Base-by-base conservation (phyloP, 75 land plant species). In the Picea sitchensis region DNA sequence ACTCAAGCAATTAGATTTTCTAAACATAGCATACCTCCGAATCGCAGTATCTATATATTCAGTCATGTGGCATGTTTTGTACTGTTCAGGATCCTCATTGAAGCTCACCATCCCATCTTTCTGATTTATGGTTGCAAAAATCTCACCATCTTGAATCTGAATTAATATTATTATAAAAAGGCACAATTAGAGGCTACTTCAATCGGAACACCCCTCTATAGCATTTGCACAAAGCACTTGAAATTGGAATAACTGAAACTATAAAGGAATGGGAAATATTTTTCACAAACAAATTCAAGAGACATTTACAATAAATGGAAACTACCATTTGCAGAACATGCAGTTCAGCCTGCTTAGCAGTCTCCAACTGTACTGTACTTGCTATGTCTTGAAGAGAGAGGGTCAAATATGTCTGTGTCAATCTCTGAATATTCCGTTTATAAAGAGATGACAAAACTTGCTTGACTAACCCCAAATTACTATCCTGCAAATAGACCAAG, bases 71-170 rank as follows among this genome's bases (percentile, higher is more conserved):
- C 95, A 84, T 30, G 98, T 89, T 77, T 98, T 98, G 65, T 98
- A 98, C 79, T 95, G 95, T 85, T 98, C 99, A 68, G 93, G 96
- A 87, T 98, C 99, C 84, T 98, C 99, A 23, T 90, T 89, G 77
- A 98, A 98, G 77, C 96, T 90, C 58, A 98, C 99, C 99, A 98
- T 98, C 71, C 99, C 99, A 91, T 98, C 99, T 81, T 98, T 98
- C 78, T 95, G 99, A 87, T 98, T 98, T 76, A 98, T 98, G 64
- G 90, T 91, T 61, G 99, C 99, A 90, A 81, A 95, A 31, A 98
- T 98, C 62, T 98, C 98, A 58, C 99, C 98, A 80, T 93, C 96
- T 81, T 98, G 96, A 56, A 98, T 98, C 99, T 98, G 73, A 69
- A 68, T 79, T 34, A 30, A 57, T 14, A 58, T 4, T 57, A 26